Conservation (phyloP, 805 yeast genomes). For the Nakazawaea ishiwadae region DNA sequence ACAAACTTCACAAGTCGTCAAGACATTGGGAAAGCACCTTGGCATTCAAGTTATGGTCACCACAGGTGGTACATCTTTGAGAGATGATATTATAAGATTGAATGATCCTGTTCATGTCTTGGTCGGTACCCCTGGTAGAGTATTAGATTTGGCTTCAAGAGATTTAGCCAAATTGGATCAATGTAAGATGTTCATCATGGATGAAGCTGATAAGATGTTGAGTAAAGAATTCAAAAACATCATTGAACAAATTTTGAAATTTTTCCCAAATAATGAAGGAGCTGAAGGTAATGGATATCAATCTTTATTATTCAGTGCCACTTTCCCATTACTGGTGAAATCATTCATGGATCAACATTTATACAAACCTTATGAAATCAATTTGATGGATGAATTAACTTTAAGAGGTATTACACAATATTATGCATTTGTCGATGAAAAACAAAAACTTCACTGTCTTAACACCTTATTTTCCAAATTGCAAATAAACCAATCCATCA, state of each 20-base stretch:
- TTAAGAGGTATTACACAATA: conserved; percentile 94
- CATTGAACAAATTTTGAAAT: conserved; percentile 78
- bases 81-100: conserved; percentile 91
- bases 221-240: conserved; percentile 84
- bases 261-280: conserved; percentile 55
- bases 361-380: conserved; percentile 89
- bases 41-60: conserved; percentile 94
- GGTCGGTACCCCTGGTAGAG: conserved; percentile 98
- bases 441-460: conserved; percentile 91
- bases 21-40: conserved; percentile 91
- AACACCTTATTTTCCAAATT: conserved; percentile 92
- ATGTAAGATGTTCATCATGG: conserved; percentile 90
- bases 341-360: conserved; percentile 88
- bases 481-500: conserved; percentile 94
- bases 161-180: conserved; percentile 80
- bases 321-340: conserved; percentile 93
- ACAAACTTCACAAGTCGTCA: conserved; percentile 96
- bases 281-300: conserved; percentile 51
- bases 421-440: conserved; percentile 97
- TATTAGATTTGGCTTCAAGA: conserved; percentile 88
- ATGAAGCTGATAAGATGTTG: conserved; percentile 97
- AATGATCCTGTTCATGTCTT: conserved; percentile 90
- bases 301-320: conserved; percentile 86
- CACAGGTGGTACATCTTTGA: conserved; percentile 93
- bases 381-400: conserved; percentile 96